These are phyloP conservation scores for Hyparrhenia diplandra DNA, from an alignment of 176 grass and related monocot genomes.

Conservation along the genomic window DNA sequence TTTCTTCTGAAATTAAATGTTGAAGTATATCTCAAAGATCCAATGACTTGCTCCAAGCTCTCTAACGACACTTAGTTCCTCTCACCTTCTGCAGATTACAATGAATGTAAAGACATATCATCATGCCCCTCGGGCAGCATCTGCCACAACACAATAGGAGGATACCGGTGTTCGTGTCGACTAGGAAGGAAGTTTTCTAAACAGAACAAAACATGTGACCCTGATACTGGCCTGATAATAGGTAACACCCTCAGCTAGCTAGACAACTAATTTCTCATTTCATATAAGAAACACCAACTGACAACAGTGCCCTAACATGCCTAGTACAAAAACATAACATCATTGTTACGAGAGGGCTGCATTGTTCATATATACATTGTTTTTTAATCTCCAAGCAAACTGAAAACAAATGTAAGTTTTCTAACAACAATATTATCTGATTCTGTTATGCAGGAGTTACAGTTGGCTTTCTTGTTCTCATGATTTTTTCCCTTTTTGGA, in stretches of 20 bases:
- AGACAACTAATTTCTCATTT: neutral
- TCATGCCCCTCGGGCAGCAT: neutral
- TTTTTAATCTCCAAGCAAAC: neutral
- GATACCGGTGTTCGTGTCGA: neutral
- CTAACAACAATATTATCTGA: neutral
- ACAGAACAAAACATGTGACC: neutral
- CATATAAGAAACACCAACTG: neutral
- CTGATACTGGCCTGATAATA: neutral
- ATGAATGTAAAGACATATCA: neutral
- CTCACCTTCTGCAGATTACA: neutral
- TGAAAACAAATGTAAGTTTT: neutral
- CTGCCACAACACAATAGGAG: neutral
- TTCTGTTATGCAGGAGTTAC: neutral
- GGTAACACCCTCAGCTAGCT: neutral
- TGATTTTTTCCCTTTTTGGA: neutral
- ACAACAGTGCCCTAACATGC: neutral
- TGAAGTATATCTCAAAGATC: too few species aligned
- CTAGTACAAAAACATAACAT: neutral
- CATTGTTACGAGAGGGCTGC: too few species aligned
- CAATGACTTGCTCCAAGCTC: too few species aligned
- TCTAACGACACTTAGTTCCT: neutral
- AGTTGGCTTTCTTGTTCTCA: neutral
- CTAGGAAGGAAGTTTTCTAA: neutral
- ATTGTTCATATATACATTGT: neutral
- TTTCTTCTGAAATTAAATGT: neutral